Evolutionary conservation across 1,139 yeast species (phyloP).

Genomic region (Geotrichum carabidarum): DNA sequence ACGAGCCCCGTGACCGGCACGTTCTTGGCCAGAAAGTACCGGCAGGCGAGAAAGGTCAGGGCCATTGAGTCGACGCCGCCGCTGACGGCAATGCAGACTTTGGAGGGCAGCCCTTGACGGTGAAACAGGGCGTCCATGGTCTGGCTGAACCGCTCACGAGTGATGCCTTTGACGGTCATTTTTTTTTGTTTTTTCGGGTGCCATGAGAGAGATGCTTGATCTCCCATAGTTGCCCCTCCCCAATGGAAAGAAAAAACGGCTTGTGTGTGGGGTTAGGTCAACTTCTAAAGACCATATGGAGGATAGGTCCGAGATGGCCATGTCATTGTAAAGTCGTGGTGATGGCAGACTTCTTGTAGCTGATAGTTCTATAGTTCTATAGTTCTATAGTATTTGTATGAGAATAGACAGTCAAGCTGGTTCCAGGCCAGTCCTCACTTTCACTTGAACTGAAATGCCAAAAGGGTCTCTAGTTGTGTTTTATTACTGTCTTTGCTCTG

Average conservation of each 20-base stretch:
- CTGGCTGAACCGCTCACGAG: conserved; percentile 5
- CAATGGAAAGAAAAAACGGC: too few relatives aligned
- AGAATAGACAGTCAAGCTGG: neutral
- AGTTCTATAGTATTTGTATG: too few relatives aligned
- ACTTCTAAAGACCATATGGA: too few relatives aligned
- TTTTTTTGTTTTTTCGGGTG: neutral
- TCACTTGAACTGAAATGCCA: neutral
- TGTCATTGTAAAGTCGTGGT: too few relatives aligned
- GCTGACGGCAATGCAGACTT: conserved; percentile 49
- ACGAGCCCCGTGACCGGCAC: conserved; percentile 46
- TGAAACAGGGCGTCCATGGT: conserved; percentile 11
- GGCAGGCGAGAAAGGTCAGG: conserved; percentile 45
- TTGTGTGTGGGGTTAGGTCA: too few relatives aligned
- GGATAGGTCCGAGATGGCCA: too few relatives aligned
- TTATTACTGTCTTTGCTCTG: too few relatives aligned
- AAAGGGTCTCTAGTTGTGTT: too few relatives aligned
- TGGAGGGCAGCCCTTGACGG: neutral
- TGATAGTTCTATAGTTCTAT: too few relatives aligned
- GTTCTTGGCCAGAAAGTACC: conserved; percentile 35
- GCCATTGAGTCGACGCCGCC: conserved; percentile 86
- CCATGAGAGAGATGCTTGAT: neutral
- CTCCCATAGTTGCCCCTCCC: neutral
- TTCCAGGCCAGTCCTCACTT: neutral
- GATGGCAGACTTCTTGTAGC: too few relatives aligned
- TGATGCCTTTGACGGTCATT: neutral